Evolutionary conservation across 805 yeast genomes (phyloP).

Genomic region (Cyberlindnera meyerae): DNA sequence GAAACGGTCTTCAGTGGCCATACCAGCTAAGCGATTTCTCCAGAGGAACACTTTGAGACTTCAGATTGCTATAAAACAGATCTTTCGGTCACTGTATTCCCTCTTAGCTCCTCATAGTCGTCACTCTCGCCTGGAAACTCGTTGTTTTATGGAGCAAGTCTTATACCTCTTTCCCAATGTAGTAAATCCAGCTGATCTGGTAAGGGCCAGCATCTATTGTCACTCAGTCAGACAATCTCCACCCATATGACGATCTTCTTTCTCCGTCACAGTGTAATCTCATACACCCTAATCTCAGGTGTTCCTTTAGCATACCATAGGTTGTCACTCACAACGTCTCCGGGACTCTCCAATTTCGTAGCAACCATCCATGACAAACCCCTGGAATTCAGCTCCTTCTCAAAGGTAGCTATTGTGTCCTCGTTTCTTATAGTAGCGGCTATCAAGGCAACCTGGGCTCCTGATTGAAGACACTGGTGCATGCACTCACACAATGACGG

Average conservation of each 20-base stretch:
- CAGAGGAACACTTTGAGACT: too few species aligned
- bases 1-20: too few species aligned
- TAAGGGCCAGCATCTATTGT: too few species aligned
- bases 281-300: slow-evolving; percentile 9
- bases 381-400: slow-evolving; percentile 25
- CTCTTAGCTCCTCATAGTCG: too few species aligned
- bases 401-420: slow-evolving; percentile 43
- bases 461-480: slow-evolving; percentile 18
- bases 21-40: too few species aligned
- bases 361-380: slow-evolving; percentile 20
- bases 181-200: too few species aligned
- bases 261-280: background rate
- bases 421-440: slow-evolving; percentile 76
- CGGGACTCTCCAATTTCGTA: slow-evolving; percentile 1
- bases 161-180: too few species aligned
- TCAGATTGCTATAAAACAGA: too few species aligned
- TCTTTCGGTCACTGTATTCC: too few species aligned
- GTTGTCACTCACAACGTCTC: background rate
- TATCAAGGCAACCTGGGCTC: slow-evolving; percentile 36
- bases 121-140: too few species aligned
- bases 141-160: too few species aligned
- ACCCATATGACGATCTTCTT: background rate
- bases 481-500: slow-evolving; percentile 50
- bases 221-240: too few species aligned
- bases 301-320: slow-evolving; percentile 5